These are phyloP conservation scores for Mallotus japonicus DNA, from an alignment of 441 rosid species.

Conservation along the genomic window DNA sequence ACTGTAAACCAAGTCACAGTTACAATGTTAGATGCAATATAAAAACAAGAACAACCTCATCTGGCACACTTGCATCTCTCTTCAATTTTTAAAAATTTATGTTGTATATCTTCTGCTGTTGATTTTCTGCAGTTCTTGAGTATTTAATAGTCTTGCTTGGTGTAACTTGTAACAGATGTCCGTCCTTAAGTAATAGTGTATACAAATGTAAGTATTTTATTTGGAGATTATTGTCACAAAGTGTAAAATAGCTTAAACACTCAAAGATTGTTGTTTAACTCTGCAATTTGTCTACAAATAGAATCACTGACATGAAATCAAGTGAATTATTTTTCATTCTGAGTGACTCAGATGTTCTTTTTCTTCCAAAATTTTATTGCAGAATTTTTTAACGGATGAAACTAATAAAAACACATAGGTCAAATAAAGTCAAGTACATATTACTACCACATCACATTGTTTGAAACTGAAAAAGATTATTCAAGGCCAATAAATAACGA, in stretches of 20 bases:
- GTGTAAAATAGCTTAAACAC: neutral
- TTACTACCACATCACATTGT: neutral
- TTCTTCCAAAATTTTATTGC: neutral
- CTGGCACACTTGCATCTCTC: neutral
- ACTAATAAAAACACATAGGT: neutral
- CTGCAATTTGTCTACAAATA: no score
- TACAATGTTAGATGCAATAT: conserved; percentile 62
- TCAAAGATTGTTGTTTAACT: neutral
- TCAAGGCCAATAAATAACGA: no score
- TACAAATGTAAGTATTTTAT: neutral
- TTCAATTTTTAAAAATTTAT: neutral
- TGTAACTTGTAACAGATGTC: neutral
- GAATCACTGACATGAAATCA: no score
- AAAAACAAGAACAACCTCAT: conserved; percentile 8
- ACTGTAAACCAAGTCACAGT: conserved; percentile 73
- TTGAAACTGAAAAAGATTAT: neutral
- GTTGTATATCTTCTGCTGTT: conserved; percentile 1
- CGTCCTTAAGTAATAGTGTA: neutral
- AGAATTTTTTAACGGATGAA: no score
- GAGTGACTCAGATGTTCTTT: neutral
- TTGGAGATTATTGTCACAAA: no score
- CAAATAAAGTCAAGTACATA: neutral
- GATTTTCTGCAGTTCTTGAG: neutral
- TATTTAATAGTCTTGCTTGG: neutral
- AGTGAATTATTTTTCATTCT: no score